Base-by-base conservation (phyloP, 2,329 filamentous ascomycete genomes). In the Trichophyton benhamiae region DNA sequence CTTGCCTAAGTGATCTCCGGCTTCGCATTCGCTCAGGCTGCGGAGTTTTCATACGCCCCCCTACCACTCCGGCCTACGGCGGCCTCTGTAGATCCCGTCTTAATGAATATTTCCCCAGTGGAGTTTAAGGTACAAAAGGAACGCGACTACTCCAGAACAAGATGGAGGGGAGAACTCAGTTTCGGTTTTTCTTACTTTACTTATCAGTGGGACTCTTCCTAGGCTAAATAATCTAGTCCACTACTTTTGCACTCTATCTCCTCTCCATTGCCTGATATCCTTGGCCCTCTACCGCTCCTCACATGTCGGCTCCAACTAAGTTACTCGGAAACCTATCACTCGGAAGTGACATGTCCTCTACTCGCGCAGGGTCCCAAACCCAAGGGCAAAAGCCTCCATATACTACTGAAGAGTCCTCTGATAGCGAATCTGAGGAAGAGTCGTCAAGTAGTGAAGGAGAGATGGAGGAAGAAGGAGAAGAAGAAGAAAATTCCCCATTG, bases 251-350 rank as follows among this genome's bases (percentile, higher is more conserved):
- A 58, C 20, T 2, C n/a, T 7, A 15, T 25, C 9, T n/a, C 25
- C 27, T 8, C n/a, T 27, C 9, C 11, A 15, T 20, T 27, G 6
- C 15, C 22, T 11, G 17, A 30, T 8, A 15, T 59, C 17, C 22
- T 22, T 59, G 8, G 9, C 17, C 9, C 11, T 36, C 52, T 13
- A 55, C 33, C 17, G 20, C 52, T 25, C 44, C 62, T 59, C 63
- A 66, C 63, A 76, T 76, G 74, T 73, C 74, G 65, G 67, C 73
- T 60, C 74, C 75, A 62, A 74, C 72, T 42, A 72, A 68, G 62
- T 69, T 75, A 65, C 70, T 77, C 48, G 68, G 68, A 62, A 70
- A 68, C 65, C 70, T 76, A 61, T 75, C 73, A 59, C 72, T 77
- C 63, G 69, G 68, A 63, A 69, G 66, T 60, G 67, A 68, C 53